Evolutionary conservation across 768 basidiomycete species (phyloP).

Genomic region (Serendipita sp.): DNA sequence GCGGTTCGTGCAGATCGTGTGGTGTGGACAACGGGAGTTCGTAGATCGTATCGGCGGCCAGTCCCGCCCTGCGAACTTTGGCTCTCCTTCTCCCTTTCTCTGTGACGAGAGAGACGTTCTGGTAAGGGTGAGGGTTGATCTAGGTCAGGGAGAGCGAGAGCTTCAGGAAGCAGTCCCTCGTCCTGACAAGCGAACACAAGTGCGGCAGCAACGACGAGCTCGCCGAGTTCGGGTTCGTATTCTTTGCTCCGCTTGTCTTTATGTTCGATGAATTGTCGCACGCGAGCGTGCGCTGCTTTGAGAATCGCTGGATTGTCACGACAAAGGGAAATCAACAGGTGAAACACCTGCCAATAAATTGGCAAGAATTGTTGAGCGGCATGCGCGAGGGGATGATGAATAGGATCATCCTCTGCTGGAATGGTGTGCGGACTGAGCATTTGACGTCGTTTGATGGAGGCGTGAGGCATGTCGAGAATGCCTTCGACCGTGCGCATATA

Average conservation of each 20-base stretch:
- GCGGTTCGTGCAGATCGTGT: background rate
- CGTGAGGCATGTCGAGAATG: background rate
- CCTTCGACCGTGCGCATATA: background rate
- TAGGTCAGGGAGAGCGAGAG: background rate
- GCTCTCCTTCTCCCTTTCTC: background rate
- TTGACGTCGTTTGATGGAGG: background rate
- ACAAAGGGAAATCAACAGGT: background rate
- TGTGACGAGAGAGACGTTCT: background rate
- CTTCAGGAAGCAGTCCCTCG: background rate
- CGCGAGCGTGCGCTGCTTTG: background rate
- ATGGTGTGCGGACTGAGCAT: background rate
- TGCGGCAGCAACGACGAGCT: background rate
- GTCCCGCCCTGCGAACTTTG: background rate
- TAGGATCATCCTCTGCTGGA: background rate
- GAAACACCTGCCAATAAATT: slow-evolving; percentile 1
- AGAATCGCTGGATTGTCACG: background rate
- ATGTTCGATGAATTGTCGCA: background rate
- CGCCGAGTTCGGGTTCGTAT: background rate
- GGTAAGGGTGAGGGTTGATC: background rate
- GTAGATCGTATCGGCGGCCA: background rate
- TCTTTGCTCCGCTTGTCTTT: background rate
- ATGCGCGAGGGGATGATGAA: background rate
- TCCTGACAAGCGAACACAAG: slow-evolving; percentile 3
- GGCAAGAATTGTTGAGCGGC: background rate
- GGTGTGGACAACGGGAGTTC: background rate